Evolutionary conservation across 2,329 filamentous ascomycete genomes (phyloP).

Genomic region (Fusarium proliferatum): DNA sequence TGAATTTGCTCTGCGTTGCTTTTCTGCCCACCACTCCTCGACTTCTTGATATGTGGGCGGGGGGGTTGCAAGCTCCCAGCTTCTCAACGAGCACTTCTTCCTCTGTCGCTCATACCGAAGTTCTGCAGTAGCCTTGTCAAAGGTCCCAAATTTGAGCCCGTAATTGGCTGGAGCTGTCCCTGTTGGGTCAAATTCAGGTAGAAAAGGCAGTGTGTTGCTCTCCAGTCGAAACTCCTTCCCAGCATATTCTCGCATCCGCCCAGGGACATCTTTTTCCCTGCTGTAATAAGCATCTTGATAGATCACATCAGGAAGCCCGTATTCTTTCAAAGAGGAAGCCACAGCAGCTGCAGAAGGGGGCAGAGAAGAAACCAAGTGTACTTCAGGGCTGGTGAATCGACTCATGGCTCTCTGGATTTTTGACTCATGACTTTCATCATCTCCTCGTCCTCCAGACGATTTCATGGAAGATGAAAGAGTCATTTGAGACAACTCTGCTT

Average conservation of each 20-base stretch:
- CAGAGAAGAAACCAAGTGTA: conserved; percentile 41
- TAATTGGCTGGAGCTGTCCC: conserved; percentile 65
- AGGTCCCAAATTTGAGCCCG: conserved; percentile 61
- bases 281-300: conserved; percentile 91
- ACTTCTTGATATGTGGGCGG: conserved; percentile 81
- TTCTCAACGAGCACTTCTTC: conserved; percentile 62
- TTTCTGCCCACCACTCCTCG: conserved; percentile 70
- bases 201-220: conserved; percentile 79
- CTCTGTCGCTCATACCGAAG: conserved; percentile 60
- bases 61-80: conserved; percentile 80
- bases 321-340: conserved; percentile 37
- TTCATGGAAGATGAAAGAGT: conserved; percentile 24
- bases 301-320: conserved; percentile 70
- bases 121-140: conserved; percentile 65
- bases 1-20: conserved; percentile 26
- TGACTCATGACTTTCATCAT: conserved; percentile 5
- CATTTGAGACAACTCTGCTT: conserved; percentile 5
- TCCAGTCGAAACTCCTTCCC: conserved; percentile 85
- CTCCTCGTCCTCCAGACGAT: conserved; percentile 17
- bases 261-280: conserved; percentile 83
- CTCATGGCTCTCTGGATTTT: conserved; percentile 32
- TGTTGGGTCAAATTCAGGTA: conserved; percentile 79
- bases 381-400: conserved; percentile 11
- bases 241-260: conserved; percentile 82
- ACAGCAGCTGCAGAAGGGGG: conserved; percentile 46